Evolutionary conservation across 2,329 filamentous ascomycete genomes (phyloP), one percentile per base, ranked within the genome.

Genomic region (Talaromyces islandicus): DNA sequence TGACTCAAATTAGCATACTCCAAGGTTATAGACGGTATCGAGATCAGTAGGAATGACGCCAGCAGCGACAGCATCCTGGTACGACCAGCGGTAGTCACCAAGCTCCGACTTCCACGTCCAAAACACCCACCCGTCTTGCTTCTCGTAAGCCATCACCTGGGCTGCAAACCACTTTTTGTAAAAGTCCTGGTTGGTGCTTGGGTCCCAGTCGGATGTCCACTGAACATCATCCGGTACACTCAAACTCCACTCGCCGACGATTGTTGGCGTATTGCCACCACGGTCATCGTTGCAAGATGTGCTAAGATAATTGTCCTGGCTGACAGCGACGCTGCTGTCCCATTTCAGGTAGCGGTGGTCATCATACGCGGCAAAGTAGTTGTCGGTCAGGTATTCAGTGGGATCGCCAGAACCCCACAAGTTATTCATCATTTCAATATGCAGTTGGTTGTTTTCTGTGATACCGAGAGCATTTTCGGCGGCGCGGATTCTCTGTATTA

Each of bases 291-390:
- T 73, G 72, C 85, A 87, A 1, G 81, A 81, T 2, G 78, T 75
- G 2, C 67, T 59, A 46, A 87, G 75, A 63, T 86, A 87, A 7
- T 73, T 76, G 2, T 74, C 70, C 60, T 85, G 76, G 7, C 74
- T 77, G 0, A 75, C 71, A 1, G 71, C 58, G 25, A 84, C 73
- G 21, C 70, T 69, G 2, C 70, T 64, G 61, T 81, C 79, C 74
- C 79, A 87, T 66, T 85, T 85, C 27, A 84, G 70, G 68, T 86
- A 87, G 21, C 82, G 77, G 65, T 86, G 84, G 67, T 85, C 79
- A 67, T 87, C 84, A 65, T 80, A 87, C 30, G 79, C 80, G 12
- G 80, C 74, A 64, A 75, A 77, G 30, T 76, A 70, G 24, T 74
- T 72, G 63, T 75, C 72, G 2, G 75, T 68, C 9, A 86, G 72